Base-by-base conservation (phyloP, 2,329 filamentous ascomycete genomes). In the Aspergillus novofumigatus region DNA sequence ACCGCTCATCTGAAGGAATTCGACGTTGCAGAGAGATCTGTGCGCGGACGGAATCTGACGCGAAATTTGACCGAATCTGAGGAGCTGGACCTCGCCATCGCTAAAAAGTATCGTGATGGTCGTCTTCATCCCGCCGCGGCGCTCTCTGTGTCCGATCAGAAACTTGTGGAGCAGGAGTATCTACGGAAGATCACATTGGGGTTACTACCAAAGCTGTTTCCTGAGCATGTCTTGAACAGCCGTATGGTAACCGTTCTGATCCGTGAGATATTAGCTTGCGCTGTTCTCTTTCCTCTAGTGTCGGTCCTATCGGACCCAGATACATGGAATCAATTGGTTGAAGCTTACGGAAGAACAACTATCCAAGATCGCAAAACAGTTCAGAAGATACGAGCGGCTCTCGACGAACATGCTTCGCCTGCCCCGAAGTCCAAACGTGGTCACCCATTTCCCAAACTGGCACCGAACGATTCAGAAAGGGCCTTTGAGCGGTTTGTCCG, bases 241-340 rank as follows among this genome's bases (percentile, higher is more conserved):
- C 83, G 90, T 59, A 86, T 90, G 45, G 92, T 97, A 7, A 85
- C 84, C 32, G 88, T 88, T 38, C 79, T 99, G 54, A 83, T 97
- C 58, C 87, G 90, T 65, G 95, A 99, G 76, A 88, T 99, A 59
- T 85, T 97, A n/a, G 83, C 91, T 23, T 97, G 94, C 73, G 91
- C 91, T n/a, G 87, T 99, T 42, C 78, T 99, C 41, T 87, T 86
- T 45, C 94, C 94, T 0, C 78, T 95, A 23, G 81, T 97, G 69
- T 86, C 88, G 66, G 79, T 92, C 60, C 78, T 99, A 20, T 85
- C 90, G 4, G 93, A 99, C 65, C 92, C 95, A 1, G 95, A 99
- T 76, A 96, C 89, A 8, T 99, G 93, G 93, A 97, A 99, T 68
- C 92, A 97, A 72, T 75, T 96, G 58, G 91, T 97, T 82, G 93